Base-by-base conservation (phyloP, 768 basidiomycete genomes). In the Mycena sanguinolenta region DNA sequence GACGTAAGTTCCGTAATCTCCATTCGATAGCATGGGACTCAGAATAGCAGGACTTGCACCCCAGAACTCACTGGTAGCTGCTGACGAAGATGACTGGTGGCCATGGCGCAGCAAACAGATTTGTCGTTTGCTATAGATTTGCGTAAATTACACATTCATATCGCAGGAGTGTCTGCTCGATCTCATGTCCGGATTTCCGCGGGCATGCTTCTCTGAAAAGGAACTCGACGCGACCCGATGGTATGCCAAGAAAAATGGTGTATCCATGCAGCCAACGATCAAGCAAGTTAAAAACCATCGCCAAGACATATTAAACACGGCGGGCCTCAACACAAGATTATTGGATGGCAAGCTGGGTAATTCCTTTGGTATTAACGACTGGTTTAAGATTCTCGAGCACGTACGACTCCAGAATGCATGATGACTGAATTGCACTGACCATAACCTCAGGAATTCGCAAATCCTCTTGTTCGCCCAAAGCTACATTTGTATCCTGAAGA, bases 271-370 rank as follows among this genome's bases (percentile, higher is more conserved):
- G 5, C 59, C 59, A 19, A 30, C 30, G 12, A 61, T 61, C 4
- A 28, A 25, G 4, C 59, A 61, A 61, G 59, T 61, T 21, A 61
- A 61, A 32, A 61, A 34, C 23, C 59, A 61, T 34, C 59, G 59
- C 19, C 1, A 19, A 3, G 32, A 61, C 4, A 49, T 61, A 2
- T 27, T 61, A 27, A 34, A 61, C 13, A 9, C 28, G 4, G 25
- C 28, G 6, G 59, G 59, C 9, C 14, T 34, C 21, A 7, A 28
- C 17, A 30, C 32, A 2, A 61, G 21, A 6, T 46, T 25, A 55
- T 10, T 36, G 13, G n/a, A 23, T 34, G 55, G n/a, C 34, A 36
- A 23, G n/a, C 39, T 62, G 17, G 60, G 60, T 12, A 62, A 62
- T 17, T n/a, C 27, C 28, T 62, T 62, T 25, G 60, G 46, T n/a